A percentile compares a stretch with the other conserved stretches of the same genome.
phyloP scores from a whole-genome alignment of 306 rosid genomes.

The Biancaea sappan region DNA sequence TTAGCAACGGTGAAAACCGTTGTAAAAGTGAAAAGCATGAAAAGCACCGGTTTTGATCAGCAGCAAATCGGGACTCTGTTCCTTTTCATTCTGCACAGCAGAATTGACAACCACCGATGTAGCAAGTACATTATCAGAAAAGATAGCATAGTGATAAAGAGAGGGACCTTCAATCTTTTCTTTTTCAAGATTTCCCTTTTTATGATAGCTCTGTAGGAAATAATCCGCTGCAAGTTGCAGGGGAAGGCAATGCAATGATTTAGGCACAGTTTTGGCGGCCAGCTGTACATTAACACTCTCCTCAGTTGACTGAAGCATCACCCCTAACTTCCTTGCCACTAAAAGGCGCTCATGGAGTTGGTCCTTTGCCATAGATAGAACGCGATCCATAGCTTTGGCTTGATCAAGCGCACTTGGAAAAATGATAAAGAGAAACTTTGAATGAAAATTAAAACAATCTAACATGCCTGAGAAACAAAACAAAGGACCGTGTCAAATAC shows the following conservation, averaged over 20 bases:
- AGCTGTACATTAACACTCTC: conserved; percentile 68
- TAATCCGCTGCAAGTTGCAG: conserved; percentile 83
- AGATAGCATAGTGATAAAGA: conserved; percentile 89
- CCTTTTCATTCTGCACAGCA: conserved; percentile 77
- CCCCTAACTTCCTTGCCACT: conserved; percentile 77
- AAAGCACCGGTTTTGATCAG: too few relatives aligned
- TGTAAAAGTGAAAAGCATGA: too few relatives aligned
- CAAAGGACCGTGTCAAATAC: conserved; percentile 46
- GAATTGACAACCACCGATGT: conserved; percentile 96
- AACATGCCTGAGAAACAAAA: conserved; percentile 31
- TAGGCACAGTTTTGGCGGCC: conserved; percentile 95
- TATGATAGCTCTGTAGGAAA: conserved; percentile 69
- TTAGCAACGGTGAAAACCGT: too few relatives aligned
- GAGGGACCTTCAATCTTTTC: conserved; percentile 81
- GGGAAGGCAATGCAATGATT: conserved; percentile 88
- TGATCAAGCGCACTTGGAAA: conserved; percentile 74
- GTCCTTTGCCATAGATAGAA: conserved; percentile 86
- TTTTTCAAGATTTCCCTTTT: conserved; percentile 46
- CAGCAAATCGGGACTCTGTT: too few relatives aligned
- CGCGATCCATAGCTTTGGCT: conserved; percentile 93
- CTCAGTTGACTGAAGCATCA: conserved; percentile 90
- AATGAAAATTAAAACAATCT: conserved; percentile 39
- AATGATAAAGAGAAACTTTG: conserved; percentile 37
- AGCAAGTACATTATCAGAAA: conserved; percentile 94
- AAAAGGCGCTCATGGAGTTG: conserved; percentile 74